phyloP scores from a whole-genome alignment of 805 yeast species.

The Zygosaccharomyces kombuchaensis region DNA sequence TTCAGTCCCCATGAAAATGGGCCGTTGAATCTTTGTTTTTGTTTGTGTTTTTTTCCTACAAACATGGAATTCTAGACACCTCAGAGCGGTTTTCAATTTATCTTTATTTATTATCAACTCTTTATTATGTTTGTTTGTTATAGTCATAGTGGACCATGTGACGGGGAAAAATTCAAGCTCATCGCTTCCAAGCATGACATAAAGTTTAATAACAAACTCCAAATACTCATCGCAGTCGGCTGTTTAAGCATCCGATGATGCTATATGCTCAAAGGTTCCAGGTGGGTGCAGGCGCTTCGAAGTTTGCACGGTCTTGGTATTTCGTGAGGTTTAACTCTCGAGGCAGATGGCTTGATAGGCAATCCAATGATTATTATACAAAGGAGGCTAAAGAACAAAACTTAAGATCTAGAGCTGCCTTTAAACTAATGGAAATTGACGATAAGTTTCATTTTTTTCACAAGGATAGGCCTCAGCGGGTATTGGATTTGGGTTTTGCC shows the following conservation, averaged over 20 bases:
- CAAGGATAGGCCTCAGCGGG: slow-evolving; percentile 43
- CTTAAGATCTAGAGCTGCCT: slow-evolving; percentile 84
- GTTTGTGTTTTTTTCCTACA: too few relatives aligned
- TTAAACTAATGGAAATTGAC: slow-evolving; percentile 74
- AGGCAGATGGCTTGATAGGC: slow-evolving; percentile 71
- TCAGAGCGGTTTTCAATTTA: too few relatives aligned
- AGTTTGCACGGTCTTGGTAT: not conserved
- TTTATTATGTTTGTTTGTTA: too few relatives aligned
- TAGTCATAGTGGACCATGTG: not conserved
- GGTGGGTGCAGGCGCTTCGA: not conserved
- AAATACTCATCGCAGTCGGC: not conserved
- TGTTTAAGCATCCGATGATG: not conserved
- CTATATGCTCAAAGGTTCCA: not conserved
- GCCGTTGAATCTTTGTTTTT: too few relatives aligned
- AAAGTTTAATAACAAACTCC: too few relatives aligned
- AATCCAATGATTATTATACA: slow-evolving; percentile 58
- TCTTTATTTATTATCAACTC: not conserved
- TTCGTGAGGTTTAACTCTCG: slow-evolving; percentile 40
- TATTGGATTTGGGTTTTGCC: slow-evolving; percentile 87
- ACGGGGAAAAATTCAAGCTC: not conserved
- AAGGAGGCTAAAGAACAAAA: slow-evolving; percentile 60
- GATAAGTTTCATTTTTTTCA: slow-evolving; percentile 56
- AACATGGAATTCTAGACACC: too few relatives aligned
- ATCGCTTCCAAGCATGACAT: not conserved
- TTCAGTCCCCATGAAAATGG: too few relatives aligned